Conservation (phyloP, 2,329 filamentous ascomycete species). For the Graphium sp. region DNA sequence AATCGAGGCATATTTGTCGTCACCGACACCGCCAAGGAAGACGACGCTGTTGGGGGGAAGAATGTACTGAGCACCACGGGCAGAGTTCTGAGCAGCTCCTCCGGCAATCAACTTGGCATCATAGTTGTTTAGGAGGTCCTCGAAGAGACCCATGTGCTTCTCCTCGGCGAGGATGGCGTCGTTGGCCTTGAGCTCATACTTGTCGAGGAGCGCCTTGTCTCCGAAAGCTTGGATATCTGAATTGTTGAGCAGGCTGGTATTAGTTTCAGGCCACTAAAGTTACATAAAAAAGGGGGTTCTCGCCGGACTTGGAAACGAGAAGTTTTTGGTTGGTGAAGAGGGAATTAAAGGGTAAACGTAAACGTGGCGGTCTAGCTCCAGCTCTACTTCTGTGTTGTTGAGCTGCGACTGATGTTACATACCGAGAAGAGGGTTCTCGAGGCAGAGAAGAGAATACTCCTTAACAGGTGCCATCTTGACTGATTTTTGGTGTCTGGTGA, state of each 20-base stretch:
- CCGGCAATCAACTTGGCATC: slow-evolving; percentile 90
- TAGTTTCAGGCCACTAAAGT: too few species aligned
- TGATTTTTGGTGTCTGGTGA: neutral
- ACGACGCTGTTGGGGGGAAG: slow-evolving; percentile 78
- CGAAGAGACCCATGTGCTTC: slow-evolving; percentile 78
- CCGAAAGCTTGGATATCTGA: slow-evolving; percentile 82
- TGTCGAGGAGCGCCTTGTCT: slow-evolving; percentile 68
- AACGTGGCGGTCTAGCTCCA: neutral
- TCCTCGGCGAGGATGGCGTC: slow-evolving; percentile 93
- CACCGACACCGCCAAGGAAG: slow-evolving; percentile 85
- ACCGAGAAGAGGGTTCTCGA: slow-evolving; percentile 97
- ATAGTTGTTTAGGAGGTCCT: slow-evolving; percentile 84
- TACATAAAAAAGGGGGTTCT: too few species aligned
- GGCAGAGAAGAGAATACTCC: slow-evolving; percentile 76
- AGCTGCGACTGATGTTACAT: slow-evolving; percentile 13
- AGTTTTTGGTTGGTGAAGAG: neutral
- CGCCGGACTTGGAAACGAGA: neutral
- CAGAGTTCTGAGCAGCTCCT: slow-evolving; percentile 94
- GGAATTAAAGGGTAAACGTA: neutral
- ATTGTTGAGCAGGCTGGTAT: too few species aligned
- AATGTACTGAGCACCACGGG: slow-evolving; percentile 90
- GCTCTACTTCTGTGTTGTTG: neutral
- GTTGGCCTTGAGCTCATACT: slow-evolving; percentile 89
- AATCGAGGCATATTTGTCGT: slow-evolving; percentile 88
- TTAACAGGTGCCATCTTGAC: slow-evolving; percentile 54